Base-by-base conservation (phyloP, 345 rosid species). In the Hibiscus tridactylites region DNA sequence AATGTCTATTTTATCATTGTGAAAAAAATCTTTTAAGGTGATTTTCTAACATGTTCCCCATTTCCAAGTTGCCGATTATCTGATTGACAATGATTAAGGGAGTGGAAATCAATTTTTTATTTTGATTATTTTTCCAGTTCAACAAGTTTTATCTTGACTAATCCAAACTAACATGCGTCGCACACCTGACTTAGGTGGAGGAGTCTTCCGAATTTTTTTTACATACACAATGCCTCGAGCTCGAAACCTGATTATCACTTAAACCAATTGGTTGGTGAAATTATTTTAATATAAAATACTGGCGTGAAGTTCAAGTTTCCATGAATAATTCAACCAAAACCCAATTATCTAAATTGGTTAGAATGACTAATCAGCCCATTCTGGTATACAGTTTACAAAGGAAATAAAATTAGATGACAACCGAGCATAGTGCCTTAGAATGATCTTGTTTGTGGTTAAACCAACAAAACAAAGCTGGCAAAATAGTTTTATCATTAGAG, bases 401-500 rank as follows among this genome's bases (percentile, higher is more conserved):
- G 42, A 52, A 62, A 12, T 57, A 19, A 39, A 39, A 63, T 16
- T n/a, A 47, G 12, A 26, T 19, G 77, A 50, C 70, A 81, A 52
- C 75, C 11, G 72, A 72, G 66, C 26, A 29, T 74, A 69, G 67
- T 50, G 66, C 65, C 72, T 54, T 62, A 42, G 29, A 79, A 79
- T 81, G 72, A 75, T 79, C 73, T n/a, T 77, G 75, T 47, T 74
- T 33, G 83, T 61, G 65, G 77, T 72, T 76, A 72, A 72, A 72
- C 77, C 75, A 79, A 60, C 74, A 77, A 61, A 29, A 69, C 39
- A 3, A 61, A 70, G 79, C 62, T 82, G 79, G 74, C 59, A 24
- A 76, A 69, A 47, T 61, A 26, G 66, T 68, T 68, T 9, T 47
- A 61, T 73, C 42, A 29, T 67, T 44, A 6, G 35, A 64, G 10